Evolutionary conservation across 2,329 filamentous ascomycete species (phyloP).

Genomic region (Aspergillus sp.): DNA sequence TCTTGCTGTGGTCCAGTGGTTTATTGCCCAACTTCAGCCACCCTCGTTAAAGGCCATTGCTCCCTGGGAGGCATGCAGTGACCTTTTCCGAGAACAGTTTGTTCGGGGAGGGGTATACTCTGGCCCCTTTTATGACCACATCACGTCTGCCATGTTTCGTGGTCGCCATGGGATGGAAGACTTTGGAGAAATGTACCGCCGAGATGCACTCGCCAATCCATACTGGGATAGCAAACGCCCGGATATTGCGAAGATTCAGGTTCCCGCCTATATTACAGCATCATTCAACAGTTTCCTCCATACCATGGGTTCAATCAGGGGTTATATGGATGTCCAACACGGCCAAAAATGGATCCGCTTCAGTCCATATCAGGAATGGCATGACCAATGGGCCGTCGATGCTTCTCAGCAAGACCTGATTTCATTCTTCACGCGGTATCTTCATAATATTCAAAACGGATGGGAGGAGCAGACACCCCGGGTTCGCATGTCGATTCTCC

Average conservation of each 20-base stretch:
- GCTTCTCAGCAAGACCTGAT: not conserved
- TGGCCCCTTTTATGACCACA: not conserved
- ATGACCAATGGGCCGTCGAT: not conserved
- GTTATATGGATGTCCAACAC: not conserved
- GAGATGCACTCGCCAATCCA: not conserved
- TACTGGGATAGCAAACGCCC: not conserved
- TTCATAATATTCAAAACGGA: not conserved
- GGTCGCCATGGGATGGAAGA: not conserved
- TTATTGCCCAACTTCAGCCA: conserved; percentile 42
- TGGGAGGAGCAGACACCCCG: not conserved
- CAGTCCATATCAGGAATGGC: not conserved
- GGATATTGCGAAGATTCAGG: not conserved
- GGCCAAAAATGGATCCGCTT: not conserved
- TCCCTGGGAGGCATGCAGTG: conserved; percentile 43
- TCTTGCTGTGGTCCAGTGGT: conserved; percentile 44
- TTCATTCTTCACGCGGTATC: not conserved
- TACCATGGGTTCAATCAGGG: not conserved
- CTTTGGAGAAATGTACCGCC: not conserved
- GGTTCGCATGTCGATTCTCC: not conserved
- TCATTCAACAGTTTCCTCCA: not conserved
- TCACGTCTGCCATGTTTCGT: not conserved
- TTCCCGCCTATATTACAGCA: not conserved
- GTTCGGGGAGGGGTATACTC: not conserved
- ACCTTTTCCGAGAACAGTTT: not conserved
- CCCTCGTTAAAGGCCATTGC: conserved; percentile 44